Evolutionary conservation across 768 basidiomycete genomes (phyloP), one percentile per base, ranked within the genome.

Genomic region (Phanerodontia chrysosporium): DNA sequence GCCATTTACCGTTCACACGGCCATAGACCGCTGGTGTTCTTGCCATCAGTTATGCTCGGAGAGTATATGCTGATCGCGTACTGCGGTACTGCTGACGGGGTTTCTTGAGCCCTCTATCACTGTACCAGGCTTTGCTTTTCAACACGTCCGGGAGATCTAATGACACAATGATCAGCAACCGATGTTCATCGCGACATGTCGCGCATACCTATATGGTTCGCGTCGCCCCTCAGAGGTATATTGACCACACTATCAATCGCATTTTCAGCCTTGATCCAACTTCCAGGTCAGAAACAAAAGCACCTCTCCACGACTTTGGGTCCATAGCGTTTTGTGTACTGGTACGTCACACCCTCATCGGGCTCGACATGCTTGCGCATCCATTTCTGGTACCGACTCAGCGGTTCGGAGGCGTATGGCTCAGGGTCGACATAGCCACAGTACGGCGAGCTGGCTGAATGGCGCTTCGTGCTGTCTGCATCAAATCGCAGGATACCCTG

Each of bases 261-360:
- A 30, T 35, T 12, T 5, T 51, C 30, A 51, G 30, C 16, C n/a
- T n/a, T n/a, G n/a, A 10, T 18, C 16, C 4, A 32, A 51, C 21
- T 51, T 21, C 1, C 21, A 30, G n/a, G 35, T 8, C 5, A 6
- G 30, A 18, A 21, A 22, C 18, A 18, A 18, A 16, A 25, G 51
- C 55, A 18, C 16, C 81, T 75, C 72, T 91, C 87, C 9, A 84
- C 74, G 7, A 82, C 58, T 3, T 52, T 65, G 9, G 71, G 32
- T 7, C 69, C 48, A 64, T 77, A 83, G 24, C 73, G 64, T 39
- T 66, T 72, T 0, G 87, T 83, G 60, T 85, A 85, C 59, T 92
- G 89, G 29, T 82, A 78, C n/a, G 69, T 64, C 9, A 90, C 76
- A 16, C 72, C 51, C 8, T 69, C 63, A n/a, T 71, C 68, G 52